phyloP scores from a whole-genome alignment of 2,329 filamentous ascomycete species.

The Ophiostoma piceae region DNA sequence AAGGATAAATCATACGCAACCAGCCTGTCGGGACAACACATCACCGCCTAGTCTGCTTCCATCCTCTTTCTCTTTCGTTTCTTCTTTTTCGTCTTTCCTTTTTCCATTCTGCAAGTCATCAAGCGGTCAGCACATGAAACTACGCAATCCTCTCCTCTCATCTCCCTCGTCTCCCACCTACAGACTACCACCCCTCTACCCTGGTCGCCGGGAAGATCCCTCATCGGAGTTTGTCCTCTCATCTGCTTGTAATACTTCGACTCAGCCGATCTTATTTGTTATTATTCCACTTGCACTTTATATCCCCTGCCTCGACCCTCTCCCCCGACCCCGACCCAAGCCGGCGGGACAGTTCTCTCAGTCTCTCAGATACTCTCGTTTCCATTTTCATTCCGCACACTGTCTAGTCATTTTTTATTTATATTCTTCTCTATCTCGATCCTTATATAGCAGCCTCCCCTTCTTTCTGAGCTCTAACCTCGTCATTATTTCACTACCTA shows the following conservation, averaged over 20 bases:
- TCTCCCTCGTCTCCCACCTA: background rate
- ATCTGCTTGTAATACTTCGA: background rate
- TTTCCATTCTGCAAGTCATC: slow-evolving; percentile 9
- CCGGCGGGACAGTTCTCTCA: slow-evolving; percentile 3
- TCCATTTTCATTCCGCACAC: background rate
- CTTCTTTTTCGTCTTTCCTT: background rate
- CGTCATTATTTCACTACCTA: no score
- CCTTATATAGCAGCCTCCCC: background rate
- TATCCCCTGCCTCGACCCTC: background rate
- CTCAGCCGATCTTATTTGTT: background rate
- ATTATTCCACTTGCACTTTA: background rate
- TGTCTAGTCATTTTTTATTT: background rate
- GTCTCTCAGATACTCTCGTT: background rate
- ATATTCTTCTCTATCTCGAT: background rate
- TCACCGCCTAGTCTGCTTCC: slow-evolving; percentile 3
- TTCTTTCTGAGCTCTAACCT: background rate
- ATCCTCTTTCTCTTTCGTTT: background rate
- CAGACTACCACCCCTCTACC: background rate
- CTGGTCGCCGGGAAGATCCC: slow-evolving; percentile 1
- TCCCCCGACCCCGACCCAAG: slow-evolving; percentile 1
- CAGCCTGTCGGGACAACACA: slow-evolving; percentile 23
- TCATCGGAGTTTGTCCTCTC: background rate
- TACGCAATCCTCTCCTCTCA: background rate
- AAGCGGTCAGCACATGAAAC: slow-evolving; percentile 12
- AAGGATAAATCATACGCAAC: background rate